Percentiles rank a stretch among this genome's conserved stretches.
Evolutionary conservation across 2,329 filamentous ascomycete genomes (phyloP).

Genomic region (Sphaerulina populicola): DNA sequence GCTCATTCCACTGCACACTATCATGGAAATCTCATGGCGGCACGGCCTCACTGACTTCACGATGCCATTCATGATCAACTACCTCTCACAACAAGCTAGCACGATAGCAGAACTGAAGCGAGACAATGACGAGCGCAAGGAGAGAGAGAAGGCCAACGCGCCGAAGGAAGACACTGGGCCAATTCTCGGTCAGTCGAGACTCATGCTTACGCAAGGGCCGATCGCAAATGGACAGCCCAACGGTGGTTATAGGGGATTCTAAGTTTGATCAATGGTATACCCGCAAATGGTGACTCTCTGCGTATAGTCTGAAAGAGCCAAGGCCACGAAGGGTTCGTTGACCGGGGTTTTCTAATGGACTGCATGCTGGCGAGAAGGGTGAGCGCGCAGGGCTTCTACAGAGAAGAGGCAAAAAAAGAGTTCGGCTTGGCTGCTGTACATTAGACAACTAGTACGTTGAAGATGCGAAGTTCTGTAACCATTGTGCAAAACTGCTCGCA

Average conservation of each 20-base stretch:
- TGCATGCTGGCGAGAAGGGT: neutral
- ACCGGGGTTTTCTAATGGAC: neutral
- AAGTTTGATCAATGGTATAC: neutral
- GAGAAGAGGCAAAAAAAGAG: slow-evolving; percentile 1
- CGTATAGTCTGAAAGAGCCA: neutral
- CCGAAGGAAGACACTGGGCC: slow-evolving; percentile 80
- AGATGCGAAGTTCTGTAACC: slow-evolving; percentile 6
- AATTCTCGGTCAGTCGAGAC: slow-evolving; percentile 75
- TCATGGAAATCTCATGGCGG: slow-evolving; percentile 96
- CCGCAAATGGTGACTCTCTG: neutral
- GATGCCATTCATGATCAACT: slow-evolving; percentile 99
- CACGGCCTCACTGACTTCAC: slow-evolving; percentile 91
- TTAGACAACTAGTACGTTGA: neutral
- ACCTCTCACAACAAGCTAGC: slow-evolving; percentile 80
- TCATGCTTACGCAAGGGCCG: slow-evolving; percentile 94
- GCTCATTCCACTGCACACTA: slow-evolving; percentile 81
- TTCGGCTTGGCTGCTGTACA: neutral
- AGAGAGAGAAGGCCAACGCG: slow-evolving; percentile 64
- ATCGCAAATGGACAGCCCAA: slow-evolving; percentile 53
- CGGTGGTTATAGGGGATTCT: slow-evolving; percentile 31
- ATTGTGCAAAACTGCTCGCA: slow-evolving; percentile 1
- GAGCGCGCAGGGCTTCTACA: neutral
- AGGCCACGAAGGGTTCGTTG: slow-evolving; percentile 6
- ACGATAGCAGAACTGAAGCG: slow-evolving; percentile 79
- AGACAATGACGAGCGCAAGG: slow-evolving; percentile 91